Conservation (phyloP, 768 basidiomycete genomes). For the Boletus sp. region DNA sequence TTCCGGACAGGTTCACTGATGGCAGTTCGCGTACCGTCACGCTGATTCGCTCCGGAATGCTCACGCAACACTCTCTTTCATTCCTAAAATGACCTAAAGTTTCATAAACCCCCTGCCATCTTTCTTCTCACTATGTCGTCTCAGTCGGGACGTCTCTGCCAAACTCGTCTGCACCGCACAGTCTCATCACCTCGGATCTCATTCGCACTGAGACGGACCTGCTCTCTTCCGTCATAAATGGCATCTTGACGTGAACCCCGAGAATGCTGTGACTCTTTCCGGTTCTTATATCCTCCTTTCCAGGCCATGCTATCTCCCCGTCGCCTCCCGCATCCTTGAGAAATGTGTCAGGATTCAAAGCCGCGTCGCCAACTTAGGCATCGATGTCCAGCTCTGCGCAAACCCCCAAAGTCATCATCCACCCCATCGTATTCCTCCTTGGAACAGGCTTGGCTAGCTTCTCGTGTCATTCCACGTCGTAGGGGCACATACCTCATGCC, state of each 20-base stretch:
- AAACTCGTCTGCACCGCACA: constrained; percentile 33
- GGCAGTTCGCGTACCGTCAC: not conserved
- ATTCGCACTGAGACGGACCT: constrained; percentile 23
- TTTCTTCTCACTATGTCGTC: constrained; percentile 25
- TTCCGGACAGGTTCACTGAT: constrained; percentile 7
- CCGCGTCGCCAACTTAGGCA: constrained; percentile 23
- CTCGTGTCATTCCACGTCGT: constrained; percentile 48
- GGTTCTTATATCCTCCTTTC: constrained; percentile 31
- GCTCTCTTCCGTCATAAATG: constrained; percentile 17
- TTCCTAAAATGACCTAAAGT: constrained; percentile 35
- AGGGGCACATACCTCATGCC: constrained; percentile 51
- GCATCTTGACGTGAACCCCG: constrained; percentile 31
- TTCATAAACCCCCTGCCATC: constrained; percentile 27
- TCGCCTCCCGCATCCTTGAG: constrained; percentile 11
- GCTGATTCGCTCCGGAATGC: constrained; percentile 8
- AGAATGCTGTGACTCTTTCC: constrained; percentile 31
- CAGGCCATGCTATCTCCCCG: constrained; percentile 13
- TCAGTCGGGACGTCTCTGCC: constrained; percentile 33
- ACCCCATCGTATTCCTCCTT: constrained; percentile 14
- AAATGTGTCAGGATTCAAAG: constrained; percentile 28
- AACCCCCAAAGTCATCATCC: not conserved
- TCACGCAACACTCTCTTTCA: constrained; percentile 23
- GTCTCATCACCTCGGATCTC: constrained; percentile 35
- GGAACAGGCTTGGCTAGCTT: constrained; percentile 57
- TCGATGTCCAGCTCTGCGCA: constrained; percentile 9